phyloP scores from a whole-genome alignment of 495 filamentous ascomycete species.

The Pseudomonodictys pantanalensis region DNA sequence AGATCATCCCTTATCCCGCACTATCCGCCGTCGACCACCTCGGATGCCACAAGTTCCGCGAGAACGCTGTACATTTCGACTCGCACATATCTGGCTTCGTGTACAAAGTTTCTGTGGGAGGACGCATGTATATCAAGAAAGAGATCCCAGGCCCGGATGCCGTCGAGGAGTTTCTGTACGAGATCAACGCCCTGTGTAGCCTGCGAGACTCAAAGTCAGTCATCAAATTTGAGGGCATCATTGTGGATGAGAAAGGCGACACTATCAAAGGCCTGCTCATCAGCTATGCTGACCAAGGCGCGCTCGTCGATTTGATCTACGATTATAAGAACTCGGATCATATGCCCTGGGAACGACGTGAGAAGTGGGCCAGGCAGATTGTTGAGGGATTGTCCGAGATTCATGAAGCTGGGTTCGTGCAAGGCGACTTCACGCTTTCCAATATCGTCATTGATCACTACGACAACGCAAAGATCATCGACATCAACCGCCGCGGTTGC shows the following conservation, averaged over 20 bases:
- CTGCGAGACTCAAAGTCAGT: conserved; percentile 72
- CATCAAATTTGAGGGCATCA: conserved; percentile 82
- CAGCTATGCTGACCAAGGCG: conserved; percentile 81
- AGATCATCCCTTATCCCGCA: conserved; percentile 86
- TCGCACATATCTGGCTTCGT: conserved; percentile 95
- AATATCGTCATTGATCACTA: conserved; percentile 90
- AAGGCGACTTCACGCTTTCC: conserved; percentile 94
- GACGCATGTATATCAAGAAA: conserved; percentile 83
- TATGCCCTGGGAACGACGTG: conserved; percentile 71
- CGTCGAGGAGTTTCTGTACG: conserved; percentile 95
- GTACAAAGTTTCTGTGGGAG: conserved; percentile 78
- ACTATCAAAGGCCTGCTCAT: conserved; percentile 88
- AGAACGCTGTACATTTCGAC: conserved; percentile 77
- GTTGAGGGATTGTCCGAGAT: conserved; percentile 87
- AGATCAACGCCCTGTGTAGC: conserved; percentile 88
- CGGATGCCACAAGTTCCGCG: conserved; percentile 61
- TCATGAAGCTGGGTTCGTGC: conserved; percentile 94
- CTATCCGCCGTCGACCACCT: conserved; percentile 74
- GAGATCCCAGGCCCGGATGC: conserved; percentile 97
- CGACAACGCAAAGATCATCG: conserved; percentile 92
- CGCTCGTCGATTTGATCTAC: conserved; percentile 84
- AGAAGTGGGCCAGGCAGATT: conserved; percentile 91
- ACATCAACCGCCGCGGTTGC: conserved; percentile 95
- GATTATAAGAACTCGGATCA: conserved; percentile 54
- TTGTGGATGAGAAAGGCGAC: conserved; percentile 74